Percentiles rank a stretch among this genome's conserved stretches.
Conservation (phyloP, 2,329 filamentous ascomycete species). For the Colletotrichum plurivorum region DNA sequence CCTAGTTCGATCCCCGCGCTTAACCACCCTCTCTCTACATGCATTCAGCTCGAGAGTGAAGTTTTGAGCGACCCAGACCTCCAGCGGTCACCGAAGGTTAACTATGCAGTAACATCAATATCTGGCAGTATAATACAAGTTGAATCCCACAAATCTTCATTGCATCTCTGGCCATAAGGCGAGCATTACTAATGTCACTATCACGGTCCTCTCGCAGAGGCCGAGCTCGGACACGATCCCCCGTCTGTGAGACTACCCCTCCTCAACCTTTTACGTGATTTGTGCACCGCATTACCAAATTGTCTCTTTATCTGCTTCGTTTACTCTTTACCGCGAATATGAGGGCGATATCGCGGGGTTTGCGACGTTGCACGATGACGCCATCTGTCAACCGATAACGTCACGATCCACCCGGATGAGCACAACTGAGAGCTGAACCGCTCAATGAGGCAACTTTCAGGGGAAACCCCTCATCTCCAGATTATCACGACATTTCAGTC, state of each 20-base stretch:
- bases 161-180: neutral
- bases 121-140: too few species aligned
- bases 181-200: neutral
- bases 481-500: constrained; percentile 2
- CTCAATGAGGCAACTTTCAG: neutral
- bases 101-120: too few species aligned
- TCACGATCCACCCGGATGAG: constrained; percentile 29
- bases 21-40: too few species aligned
- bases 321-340: neutral
- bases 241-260: neutral
- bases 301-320: too few species aligned
- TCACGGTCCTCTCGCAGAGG: neutral
- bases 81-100: too few species aligned
- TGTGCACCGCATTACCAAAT: neutral
- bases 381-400: constrained; percentile 29
- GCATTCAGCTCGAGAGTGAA: too few species aligned
- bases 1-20: too few species aligned
- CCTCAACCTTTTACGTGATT: neutral
- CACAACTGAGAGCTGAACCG: neutral
- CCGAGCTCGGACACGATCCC: neutral
- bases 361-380: constrained; percentile 18
- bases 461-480: constrained; percentile 8
- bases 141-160: neutral
- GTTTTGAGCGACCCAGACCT: too few species aligned
- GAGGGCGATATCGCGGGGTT: constrained; percentile 21